Evolutionary conservation across 192 early-diverging fungal species (phyloP), one percentile per base, ranked within the genome.

Genomic region (Coemansia erecta): DNA sequence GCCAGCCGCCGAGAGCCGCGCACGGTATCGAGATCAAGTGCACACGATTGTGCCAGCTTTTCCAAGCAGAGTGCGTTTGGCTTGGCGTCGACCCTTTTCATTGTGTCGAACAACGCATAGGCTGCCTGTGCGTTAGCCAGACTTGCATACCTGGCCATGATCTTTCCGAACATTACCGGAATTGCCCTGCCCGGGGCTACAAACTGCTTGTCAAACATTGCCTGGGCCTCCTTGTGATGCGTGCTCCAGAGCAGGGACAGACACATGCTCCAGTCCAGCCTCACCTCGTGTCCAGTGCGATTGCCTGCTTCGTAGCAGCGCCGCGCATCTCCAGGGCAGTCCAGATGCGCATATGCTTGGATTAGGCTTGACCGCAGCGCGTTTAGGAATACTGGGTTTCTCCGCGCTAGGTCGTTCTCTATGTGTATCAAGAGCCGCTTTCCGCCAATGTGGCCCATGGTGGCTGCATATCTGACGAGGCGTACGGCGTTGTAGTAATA

Each of bases 191-290:
- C 58, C 4, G 39, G 1, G 23, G 28, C 54, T n/a, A 53, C 58
- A 41, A 73, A 49, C 22, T 43, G 53, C 31, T 28, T 56, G 49
- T 70, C 63, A 22, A 79, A 72, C 8, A 79, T 37, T 15, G 14
- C 60, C 4, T 51, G 70, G 2, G 59, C 76, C 48, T 73, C 66
- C 37, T 61, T 69, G 37, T 79, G 76, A n/a, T 59, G 66, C 22
- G 24, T 37, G 6, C 54, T 31, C 5, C 55, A 17, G 31, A 79
- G 53, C 0, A 79, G 63, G 22, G 70, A 66, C 17, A 42, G 22
- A 7, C 70, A 79, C 58, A 79, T 55, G 60, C 63, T 52, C 66
- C 70, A 72, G n/a, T 68, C 66, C 0, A 63, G 33, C 6, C 17
- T 47, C 7, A 17, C 46, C 18, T 47, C 35, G 35, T 40, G 6